Percentiles rank a stretch among this genome's conserved stretches.
Evolutionary conservation across 1,139 yeast genomes (phyloP).

Genomic region (Pichia sp.): DNA sequence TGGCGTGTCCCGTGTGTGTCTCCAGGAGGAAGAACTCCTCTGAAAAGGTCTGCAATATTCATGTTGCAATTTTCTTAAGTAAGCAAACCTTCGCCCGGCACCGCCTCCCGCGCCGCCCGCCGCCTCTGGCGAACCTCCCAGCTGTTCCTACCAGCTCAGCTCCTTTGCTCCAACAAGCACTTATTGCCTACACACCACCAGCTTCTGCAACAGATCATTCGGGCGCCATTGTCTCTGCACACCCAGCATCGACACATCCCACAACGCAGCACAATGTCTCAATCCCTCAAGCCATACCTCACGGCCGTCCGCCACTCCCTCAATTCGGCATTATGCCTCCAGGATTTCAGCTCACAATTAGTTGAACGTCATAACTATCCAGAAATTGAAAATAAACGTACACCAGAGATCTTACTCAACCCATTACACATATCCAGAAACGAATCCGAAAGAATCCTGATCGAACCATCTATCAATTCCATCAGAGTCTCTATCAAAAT

Average conservation of each 20-base stretch:
- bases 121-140: too few species aligned
- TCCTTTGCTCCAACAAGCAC: neutral
- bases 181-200: too few species aligned
- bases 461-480: slow-evolving; percentile 93
- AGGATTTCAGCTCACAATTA: slow-evolving; percentile 91
- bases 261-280: slow-evolving; percentile 49
- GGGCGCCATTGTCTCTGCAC: too few species aligned
- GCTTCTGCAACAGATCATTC: too few species aligned
- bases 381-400: slow-evolving; percentile 83
- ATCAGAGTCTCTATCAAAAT: slow-evolving; percentile 86
- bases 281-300: slow-evolving; percentile 92
- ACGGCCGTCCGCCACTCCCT: slow-evolving; percentile 93
- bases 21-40: too few species aligned
- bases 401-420: slow-evolving; percentile 81
- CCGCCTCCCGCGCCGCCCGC: neutral
- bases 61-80: too few species aligned
- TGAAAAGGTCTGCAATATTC: too few species aligned
- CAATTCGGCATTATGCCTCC: slow-evolving; percentile 93
- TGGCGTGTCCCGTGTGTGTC: too few species aligned
- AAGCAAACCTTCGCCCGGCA: too few species aligned
- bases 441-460: slow-evolving; percentile 88
- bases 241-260: too few species aligned
- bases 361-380: slow-evolving; percentile 98
- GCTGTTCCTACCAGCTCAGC: neutral
- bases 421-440: slow-evolving; percentile 92